These are phyloP conservation scores for Starmera amethionina DNA, from an alignment of 805 yeast species.

Conservation along the genomic window DNA sequence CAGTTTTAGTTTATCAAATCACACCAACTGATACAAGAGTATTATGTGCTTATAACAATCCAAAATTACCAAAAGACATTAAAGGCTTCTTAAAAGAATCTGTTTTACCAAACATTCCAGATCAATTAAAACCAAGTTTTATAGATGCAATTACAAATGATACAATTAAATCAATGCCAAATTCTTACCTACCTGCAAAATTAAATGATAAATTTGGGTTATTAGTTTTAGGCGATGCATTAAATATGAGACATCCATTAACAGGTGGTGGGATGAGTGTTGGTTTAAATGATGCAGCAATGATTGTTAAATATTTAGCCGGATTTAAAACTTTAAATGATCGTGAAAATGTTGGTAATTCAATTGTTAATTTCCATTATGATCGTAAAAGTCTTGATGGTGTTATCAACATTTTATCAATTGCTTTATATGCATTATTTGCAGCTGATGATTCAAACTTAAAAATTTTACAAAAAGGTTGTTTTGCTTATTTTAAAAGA, in stretches of 20 bases:
- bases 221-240: conserved; percentile 81
- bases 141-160: conserved; percentile 44
- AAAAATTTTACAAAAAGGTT: conserved; percentile 70
- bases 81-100: conserved; percentile 45
- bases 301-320: conserved; percentile 54
- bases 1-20: conserved; percentile 82
- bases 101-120: conserved; percentile 67
- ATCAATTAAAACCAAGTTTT: conserved; percentile 55
- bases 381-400: conserved; percentile 72
- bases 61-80: conserved; percentile 64
- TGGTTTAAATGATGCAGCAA: conserved; percentile 75
- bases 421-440: conserved; percentile 82
- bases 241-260: conserved; percentile 96
- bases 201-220: conserved; percentile 65
- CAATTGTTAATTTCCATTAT: conserved; percentile 58
- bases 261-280: conserved; percentile 99
- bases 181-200: conserved; percentile 78
- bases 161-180: conserved; percentile 82
- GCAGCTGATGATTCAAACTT: conserved; percentile 73
- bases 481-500: conserved; percentile 72
- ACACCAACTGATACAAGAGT: conserved; percentile 78
- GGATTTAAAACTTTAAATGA: conserved; percentile 46
- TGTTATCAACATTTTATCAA: conserved; percentile 81
- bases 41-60: conserved; percentile 74
- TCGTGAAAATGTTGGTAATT: conserved; percentile 43